These are phyloP conservation scores for Phlebopus sp. DNA, from an alignment of 1,284 basidiomycete genomes.

Conservation along the genomic window DNA sequence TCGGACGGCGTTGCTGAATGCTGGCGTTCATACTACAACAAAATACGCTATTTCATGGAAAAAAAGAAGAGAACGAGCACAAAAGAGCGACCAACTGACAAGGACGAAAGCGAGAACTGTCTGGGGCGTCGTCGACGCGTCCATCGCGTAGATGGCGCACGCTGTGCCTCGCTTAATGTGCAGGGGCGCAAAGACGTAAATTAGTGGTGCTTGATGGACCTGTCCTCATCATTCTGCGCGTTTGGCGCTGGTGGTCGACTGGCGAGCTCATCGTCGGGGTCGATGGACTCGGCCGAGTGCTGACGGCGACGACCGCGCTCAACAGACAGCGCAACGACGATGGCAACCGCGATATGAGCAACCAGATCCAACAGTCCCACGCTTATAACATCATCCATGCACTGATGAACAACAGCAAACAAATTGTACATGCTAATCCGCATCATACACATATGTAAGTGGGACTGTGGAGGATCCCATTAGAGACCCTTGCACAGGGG, in stretches of 20 bases:
- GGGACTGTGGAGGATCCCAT: too few relatives aligned
- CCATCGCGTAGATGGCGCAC: not conserved
- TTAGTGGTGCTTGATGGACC: not conserved
- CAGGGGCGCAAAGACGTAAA: slow-evolving; percentile 1
- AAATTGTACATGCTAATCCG: too few relatives aligned
- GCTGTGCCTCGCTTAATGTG: slow-evolving; percentile 2
- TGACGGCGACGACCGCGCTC: too few relatives aligned
- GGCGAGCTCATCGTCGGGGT: too few relatives aligned
- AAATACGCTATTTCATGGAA: slow-evolving; percentile 5
- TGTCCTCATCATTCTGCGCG: not conserved
- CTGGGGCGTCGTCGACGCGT: not conserved
- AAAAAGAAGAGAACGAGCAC: not conserved
- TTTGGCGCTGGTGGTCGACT: too few relatives aligned
- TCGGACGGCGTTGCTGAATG: slow-evolving; percentile 16
- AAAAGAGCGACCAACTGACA: not conserved
- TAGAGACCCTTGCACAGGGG: too few relatives aligned
- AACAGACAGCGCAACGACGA: too few relatives aligned
- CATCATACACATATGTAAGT: too few relatives aligned
- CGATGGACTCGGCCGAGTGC: too few relatives aligned
- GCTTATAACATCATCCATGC: not conserved
- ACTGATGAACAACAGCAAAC: not conserved
- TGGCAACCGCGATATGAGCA: too few relatives aligned
- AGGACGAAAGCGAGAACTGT: not conserved
- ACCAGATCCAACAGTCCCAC: slow-evolving; percentile 6
- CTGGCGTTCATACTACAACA: slow-evolving; percentile 17